Percentiles rank a stretch among this genome's conserved stretches.
These are phyloP conservation scores for Geotrichum restrictum DNA, from an alignment of 1,139 yeast genomes.

Conservation along the genomic window DNA sequence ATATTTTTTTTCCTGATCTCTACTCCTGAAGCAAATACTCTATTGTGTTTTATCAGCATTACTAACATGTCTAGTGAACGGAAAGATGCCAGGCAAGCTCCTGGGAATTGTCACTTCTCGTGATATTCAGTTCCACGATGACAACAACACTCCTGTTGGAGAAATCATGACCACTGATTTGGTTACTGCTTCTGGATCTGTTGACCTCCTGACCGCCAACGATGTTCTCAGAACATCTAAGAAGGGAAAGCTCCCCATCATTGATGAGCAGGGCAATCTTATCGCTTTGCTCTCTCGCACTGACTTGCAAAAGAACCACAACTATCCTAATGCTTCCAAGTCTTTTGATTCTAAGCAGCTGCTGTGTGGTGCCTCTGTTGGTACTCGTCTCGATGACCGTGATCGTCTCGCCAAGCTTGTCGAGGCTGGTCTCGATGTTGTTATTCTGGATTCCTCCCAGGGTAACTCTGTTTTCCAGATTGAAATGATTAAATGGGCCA, in stretches of 20 bases:
- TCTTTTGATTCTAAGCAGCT: slow-evolving; percentile 90
- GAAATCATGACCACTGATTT: slow-evolving; percentile 88
- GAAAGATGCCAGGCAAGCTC: slow-evolving; percentile 82
- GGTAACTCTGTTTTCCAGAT: slow-evolving; percentile 95
- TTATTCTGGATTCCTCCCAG: slow-evolving; percentile 91
- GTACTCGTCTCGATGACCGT: slow-evolving; percentile 86
- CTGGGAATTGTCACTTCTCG: slow-evolving; percentile 95
- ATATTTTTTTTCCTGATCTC: slow-evolving; percentile 48
- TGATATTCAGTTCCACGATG: slow-evolving; percentile 92
- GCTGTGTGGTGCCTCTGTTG: slow-evolving; percentile 97
- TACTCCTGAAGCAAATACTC: slow-evolving; percentile 4
- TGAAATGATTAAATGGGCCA: slow-evolving; percentile 89
- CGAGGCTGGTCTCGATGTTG: slow-evolving; percentile 96
- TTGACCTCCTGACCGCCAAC: slow-evolving; percentile 81
- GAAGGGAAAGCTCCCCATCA: slow-evolving; percentile 95
- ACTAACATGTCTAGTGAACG: slow-evolving; percentile 54
- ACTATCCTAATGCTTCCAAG: slow-evolving; percentile 92
- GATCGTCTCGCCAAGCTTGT: slow-evolving; percentile 79
- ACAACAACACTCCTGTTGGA: slow-evolving; percentile 56
- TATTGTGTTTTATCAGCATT: neutral
- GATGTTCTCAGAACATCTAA: slow-evolving; percentile 85
- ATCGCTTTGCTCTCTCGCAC: slow-evolving; percentile 90
- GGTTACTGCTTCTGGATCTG: slow-evolving; percentile 65
- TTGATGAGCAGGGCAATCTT: slow-evolving; percentile 70
- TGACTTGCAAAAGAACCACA: slow-evolving; percentile 92